Evolutionary conservation across 2,329 filamentous ascomycete species (phyloP).

Genomic region (Ophiostoma sp.): DNA sequence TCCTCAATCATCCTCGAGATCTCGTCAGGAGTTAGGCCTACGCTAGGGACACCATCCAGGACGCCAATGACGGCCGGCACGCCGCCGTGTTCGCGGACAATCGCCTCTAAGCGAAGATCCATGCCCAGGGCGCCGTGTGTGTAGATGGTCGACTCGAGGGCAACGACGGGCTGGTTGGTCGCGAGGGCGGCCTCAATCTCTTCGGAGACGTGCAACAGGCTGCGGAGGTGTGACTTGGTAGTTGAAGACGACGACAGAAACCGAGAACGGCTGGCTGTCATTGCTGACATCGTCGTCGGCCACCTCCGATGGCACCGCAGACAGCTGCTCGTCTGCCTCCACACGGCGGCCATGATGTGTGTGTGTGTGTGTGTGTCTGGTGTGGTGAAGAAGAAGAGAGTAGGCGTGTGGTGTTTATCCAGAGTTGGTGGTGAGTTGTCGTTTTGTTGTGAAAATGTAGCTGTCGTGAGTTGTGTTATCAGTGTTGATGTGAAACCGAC

Average conservation of each 20-base stretch:
- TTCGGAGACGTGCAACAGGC: constrained; percentile 65
- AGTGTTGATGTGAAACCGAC: background rate
- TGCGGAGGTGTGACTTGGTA: background rate
- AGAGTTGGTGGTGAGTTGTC: background rate
- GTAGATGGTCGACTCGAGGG: constrained; percentile 94
- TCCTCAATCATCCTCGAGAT: constrained; percentile 71
- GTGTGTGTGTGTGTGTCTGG: background rate
- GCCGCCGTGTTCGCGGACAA: constrained; percentile 77
- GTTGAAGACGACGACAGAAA: background rate
- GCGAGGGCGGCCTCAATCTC: constrained; percentile 78
- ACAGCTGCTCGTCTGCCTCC: constrained; percentile 8
- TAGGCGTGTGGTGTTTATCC: background rate
- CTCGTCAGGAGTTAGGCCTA: constrained; percentile 74
- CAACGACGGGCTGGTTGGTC: constrained; percentile 78
- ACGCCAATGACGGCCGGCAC: constrained; percentile 91
- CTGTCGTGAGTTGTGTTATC: background rate
- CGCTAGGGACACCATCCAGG: constrained; percentile 75
- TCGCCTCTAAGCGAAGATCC: constrained; percentile 69
- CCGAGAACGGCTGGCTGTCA: background rate
- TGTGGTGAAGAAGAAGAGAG: background rate
- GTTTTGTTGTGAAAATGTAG: background rate
- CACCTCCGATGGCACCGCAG: background rate
- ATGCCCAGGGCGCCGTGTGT: constrained; percentile 88
- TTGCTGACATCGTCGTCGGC: background rate
- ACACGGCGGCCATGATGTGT: constrained; percentile 18